These are phyloP conservation scores for Chlorella sp. DNA, from an alignment of 139 green algal genomes.

Conservation along the genomic window DNA sequence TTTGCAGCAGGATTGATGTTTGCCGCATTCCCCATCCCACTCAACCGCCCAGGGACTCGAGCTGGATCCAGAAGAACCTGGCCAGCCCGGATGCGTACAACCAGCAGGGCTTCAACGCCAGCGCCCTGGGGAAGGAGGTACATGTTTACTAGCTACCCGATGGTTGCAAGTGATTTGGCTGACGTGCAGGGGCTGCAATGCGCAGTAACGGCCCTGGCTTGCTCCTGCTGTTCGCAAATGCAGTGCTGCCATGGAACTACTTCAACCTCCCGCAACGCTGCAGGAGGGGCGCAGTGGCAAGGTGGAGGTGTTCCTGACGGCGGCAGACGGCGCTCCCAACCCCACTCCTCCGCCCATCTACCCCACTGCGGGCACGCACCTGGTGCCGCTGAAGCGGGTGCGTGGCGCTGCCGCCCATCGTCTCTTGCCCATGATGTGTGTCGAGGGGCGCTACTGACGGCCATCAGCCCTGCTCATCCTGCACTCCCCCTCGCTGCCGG, in stretches of 20 bases:
- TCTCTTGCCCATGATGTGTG: background rate
- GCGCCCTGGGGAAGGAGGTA: slow-evolving; percentile 11
- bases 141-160: background rate
- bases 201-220: background rate
- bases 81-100: background rate
- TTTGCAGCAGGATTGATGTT: background rate
- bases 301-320: slow-evolving; percentile 13
- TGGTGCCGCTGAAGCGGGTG: slow-evolving; percentile 39
- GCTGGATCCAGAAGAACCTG: slow-evolving; percentile 13
- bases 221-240: background rate
- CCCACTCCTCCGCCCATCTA: slow-evolving; percentile 25
- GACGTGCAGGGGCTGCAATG: too few species aligned
- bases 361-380: slow-evolving; percentile 44
- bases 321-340: background rate
- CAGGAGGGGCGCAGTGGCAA: background rate
- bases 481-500: background rate
- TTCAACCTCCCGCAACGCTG: too few species aligned
- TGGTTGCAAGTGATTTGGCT: background rate
- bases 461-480: background rate
- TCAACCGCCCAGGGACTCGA: background rate
- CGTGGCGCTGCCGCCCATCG: background rate
- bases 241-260: background rate
- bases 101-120: background rate
- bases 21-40: background rate
- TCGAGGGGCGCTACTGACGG: background rate